phyloP scores from a whole-genome alignment of 2,329 filamentous ascomycete species.

The Ceratocystis huliohia region DNA sequence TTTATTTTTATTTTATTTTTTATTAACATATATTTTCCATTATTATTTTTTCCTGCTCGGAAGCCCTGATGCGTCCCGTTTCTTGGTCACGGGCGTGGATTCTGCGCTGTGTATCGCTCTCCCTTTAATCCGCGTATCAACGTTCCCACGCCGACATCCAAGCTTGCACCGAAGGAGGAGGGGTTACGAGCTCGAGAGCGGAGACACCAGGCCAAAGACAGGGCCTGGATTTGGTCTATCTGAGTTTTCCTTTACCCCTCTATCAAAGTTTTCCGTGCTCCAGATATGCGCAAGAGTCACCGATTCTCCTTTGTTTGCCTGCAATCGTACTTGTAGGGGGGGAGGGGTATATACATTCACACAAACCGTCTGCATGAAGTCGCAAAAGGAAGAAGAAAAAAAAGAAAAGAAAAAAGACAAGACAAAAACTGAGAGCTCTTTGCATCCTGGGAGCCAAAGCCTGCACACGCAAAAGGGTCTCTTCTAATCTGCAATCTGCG shows the following conservation, averaged over 20 bases:
- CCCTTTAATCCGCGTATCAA: not conserved
- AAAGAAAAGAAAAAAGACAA: not conserved
- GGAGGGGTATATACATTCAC: not conserved
- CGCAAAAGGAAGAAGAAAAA: not conserved
- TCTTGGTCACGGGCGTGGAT: not conserved
- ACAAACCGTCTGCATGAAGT: not conserved
- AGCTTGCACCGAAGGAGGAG: not conserved
- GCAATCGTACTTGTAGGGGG: not conserved
- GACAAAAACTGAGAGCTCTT: not conserved
- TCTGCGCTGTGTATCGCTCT: not conserved
- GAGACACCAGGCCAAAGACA: not conserved
- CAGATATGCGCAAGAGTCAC: not conserved
- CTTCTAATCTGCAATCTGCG: no score
- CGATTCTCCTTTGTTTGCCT: not conserved
- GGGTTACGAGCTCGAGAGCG: not conserved
- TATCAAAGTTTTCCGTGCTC: not conserved
- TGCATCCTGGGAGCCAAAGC: no score
- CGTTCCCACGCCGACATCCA: not conserved
- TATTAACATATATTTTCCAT: not conserved
- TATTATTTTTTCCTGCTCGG: not conserved
- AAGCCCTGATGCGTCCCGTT: not conserved
- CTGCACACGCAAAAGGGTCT: no score
- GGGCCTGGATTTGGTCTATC: not conserved
- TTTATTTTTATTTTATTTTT: not conserved
- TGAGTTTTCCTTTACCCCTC: not conserved